Evolutionary conservation across 495 filamentous ascomycete genomes (phyloP).

Genomic region (Patellaria atrata): DNA sequence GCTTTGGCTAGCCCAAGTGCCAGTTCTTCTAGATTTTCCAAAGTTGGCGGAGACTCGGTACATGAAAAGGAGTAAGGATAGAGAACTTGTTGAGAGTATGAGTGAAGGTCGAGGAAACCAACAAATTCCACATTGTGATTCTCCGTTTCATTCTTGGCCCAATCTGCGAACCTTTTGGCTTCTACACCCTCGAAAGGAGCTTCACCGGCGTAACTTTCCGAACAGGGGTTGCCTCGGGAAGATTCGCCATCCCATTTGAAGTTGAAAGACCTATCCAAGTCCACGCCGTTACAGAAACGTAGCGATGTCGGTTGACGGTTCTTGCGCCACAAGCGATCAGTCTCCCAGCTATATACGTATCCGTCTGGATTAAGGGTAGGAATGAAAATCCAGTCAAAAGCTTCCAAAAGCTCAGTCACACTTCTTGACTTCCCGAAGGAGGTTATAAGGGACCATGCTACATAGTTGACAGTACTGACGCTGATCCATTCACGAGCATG

Average conservation of each 20-base stretch:
- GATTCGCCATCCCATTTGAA: slow-evolving; percentile 63
- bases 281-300: slow-evolving; percentile 71
- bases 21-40: slow-evolving; percentile 84
- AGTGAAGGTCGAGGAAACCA: slow-evolving; percentile 81
- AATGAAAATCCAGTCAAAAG: slow-evolving; percentile 78
- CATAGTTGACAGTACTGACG: slow-evolving; percentile 77
- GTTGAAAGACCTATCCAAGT: slow-evolving; percentile 74
- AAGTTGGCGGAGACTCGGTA: slow-evolving; percentile 55
- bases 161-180: slow-evolving; percentile 58
- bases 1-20: slow-evolving; percentile 81
- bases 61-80: slow-evolving; percentile 89
- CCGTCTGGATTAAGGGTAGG: slow-evolving; percentile 89
- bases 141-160: slow-evolving; percentile 72
- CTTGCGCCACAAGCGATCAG: slow-evolving; percentile 89
- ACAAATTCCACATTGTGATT: slow-evolving; percentile 57
- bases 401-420: slow-evolving; percentile 61
- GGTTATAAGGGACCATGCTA: slow-evolving; percentile 80
- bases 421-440: slow-evolving; percentile 51
- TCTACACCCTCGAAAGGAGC: slow-evolving; percentile 74
- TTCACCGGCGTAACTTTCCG: slow-evolving; percentile 78
- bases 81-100: slow-evolving; percentile 88
- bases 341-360: slow-evolving; percentile 85
- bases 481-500: slow-evolving; percentile 97
- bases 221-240: slow-evolving; percentile 66
- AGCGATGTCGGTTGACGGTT: slow-evolving; percentile 75